Base-by-base conservation (phyloP, 1,139 yeast genomes). In the Pichia kudriavzevii region DNA sequence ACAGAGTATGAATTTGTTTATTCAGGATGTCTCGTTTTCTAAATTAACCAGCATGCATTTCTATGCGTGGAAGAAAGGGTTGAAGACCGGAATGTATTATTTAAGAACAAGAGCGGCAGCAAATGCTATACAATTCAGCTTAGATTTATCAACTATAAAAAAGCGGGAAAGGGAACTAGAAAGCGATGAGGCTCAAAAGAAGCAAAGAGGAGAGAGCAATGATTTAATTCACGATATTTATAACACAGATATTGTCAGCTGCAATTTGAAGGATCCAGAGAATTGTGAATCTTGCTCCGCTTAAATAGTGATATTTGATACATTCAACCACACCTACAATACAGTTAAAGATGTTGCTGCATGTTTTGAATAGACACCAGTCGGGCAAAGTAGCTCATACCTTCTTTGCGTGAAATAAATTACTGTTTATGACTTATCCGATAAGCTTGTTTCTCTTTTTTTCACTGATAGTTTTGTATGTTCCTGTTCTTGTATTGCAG, bases 41-140 rank as follows among this genome's bases (percentile, higher is more conserved):
- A 88, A 88, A 59, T 69, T 91, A 47, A 88, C 97, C n/a, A 75
- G 88, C 52, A 88, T 88, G 93, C 97, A 91, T 61, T 91, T 91
- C 66, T 85, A 88, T 58, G 95, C 95, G 30, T 91, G 97, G 97
- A 80, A 80, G 61, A 82, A 79, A 66, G 98, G 97, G 30, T 72
- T 91, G 56, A 91, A 91, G 70, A 91, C 98, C 5, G 98, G 98
- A 43, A 88, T 91, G 95, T 91, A 91, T 68, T 91, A 91, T 62
- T 66, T 91, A 57, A 75, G 97, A 58, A 88, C 97, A 5, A 93
- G 82, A 66, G 95, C 96, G 23, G 96, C 97, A 3, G 71, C 95
- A 20, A 79, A 91, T 35, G 95, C 97, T 22, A 88, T 88, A 49
- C 94, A 87, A 63, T 88, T 85, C 56, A 88, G 96, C 8, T 75